Evolutionary conservation across 1,139 yeast species (phyloP), one percentile per base, ranked within the genome.

Genomic region (Yamadazyma mexicana): DNA sequence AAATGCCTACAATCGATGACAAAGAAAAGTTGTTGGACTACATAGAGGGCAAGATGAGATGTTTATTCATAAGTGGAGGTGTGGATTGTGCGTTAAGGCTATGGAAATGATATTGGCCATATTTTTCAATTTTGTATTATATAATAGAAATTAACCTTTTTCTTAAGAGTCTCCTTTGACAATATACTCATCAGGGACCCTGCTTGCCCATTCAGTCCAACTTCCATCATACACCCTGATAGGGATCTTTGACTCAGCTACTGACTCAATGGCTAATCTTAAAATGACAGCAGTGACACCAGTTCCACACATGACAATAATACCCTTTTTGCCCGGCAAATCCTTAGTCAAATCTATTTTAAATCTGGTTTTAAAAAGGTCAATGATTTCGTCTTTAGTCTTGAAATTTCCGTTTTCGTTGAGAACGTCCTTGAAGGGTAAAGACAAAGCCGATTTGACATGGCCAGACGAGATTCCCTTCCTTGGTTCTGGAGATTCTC

Each of bases 241-340:
- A 1, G 84, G 79, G 17, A 77, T 68, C 38, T 81, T 79, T 31
- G 87, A 64, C 3, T 87, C 94, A 17, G 82, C 71, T 11, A 71
- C 56, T 7, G 61, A 54, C 39, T 68, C 68, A 38, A 73, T 57
- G 8, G 76, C 77, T 33, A 67, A 50, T 59, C 85, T 83, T 41
- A 91, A 69, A 31, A 91, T 80, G 47, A 91, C 87, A 0, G 96
- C 97, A 16, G 96, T 83, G 33, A 91, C 97, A 35, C 98, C 98
- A 1, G 96, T 83, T 17, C 98, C 98, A 59, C 98, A 92, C 87
- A 86, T 80, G 33, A 83, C 87, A 40, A 92, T 80, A 15, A 87
- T 77, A 8, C 85, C 89, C 51, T 82, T 79, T 37, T 55, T 58
- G 25, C 48, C 58, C 4, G 54, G 45, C 35, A 62, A 48, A 1